Evolutionary conservation across 2,329 filamentous ascomycete species (phyloP), one percentile per base, ranked within the genome.

Genomic region (Fusarium aywerte): DNA sequence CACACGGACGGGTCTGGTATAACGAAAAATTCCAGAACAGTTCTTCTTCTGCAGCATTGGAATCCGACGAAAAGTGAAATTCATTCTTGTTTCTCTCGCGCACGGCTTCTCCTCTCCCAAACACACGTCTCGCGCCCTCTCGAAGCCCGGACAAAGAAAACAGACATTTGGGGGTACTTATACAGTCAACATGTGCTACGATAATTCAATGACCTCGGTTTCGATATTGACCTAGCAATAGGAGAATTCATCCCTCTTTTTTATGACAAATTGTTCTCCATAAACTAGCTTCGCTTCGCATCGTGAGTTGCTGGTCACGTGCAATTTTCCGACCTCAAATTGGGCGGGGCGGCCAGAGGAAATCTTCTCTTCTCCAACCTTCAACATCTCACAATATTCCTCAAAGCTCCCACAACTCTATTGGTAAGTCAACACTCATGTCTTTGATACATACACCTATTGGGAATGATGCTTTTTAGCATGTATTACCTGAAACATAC

Each of bases 401-500:
- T 55, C 47, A 44, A 62, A 55, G 25, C 63, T 60, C 32, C 39
- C 49, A 49, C 51, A 55, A 45, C 61, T 54, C 49, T 38, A 63
- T 70, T 73, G 78, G 82, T 83, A 74, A 75, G 76, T 74, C 18
- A 50, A 43, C 7, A 16, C 25, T 21, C 43, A 20, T 35, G 65
- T 36, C 45, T n/a, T 33, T 51, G 57, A 40, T 13, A 18, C 36
- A n/a, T 10, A 43, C 36, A 29, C 38, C 35, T 38, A 36, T 47
- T 63, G 76, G 76, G 77, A 73, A 85, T 86, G 84, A 87, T 86
- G 85, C 73, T 81, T 71, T 59, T 78, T 76, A 84, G 83, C 84
- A 86, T 85, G 83, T 85, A 85, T 85, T 85, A 85, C 80, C 83
- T 85, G 83, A 86, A 79, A 79, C 75, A 77, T 74, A 78, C 78